Conservation (phyloP, 176 grass and related monocot species). For the Rhipidocladum racemiflorum region DNA sequence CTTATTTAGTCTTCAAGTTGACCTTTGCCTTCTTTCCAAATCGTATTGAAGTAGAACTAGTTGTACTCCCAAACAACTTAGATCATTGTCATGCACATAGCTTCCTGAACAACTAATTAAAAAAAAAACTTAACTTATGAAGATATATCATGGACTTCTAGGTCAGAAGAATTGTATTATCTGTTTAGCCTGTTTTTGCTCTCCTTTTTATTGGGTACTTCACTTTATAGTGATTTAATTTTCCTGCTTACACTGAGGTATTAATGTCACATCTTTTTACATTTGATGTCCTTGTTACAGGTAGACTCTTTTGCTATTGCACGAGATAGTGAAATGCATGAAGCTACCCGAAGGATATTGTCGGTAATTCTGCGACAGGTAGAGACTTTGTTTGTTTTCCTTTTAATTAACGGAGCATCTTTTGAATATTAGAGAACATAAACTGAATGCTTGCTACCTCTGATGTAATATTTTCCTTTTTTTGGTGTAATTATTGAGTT, state of each 20-base stretch:
- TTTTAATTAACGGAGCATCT: neutral
- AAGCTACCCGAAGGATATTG: slow-evolving; percentile 92
- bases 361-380: slow-evolving; percentile 97
- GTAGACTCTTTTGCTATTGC: slow-evolving; percentile 90
- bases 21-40: neutral
- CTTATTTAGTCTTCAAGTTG: neutral
- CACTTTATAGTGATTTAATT: neutral
- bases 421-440: neutral
- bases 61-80: neutral
- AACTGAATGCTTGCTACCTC: neutral
- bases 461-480: neutral
- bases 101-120: neutral
- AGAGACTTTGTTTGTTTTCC: slow-evolving; percentile 8
- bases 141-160: neutral
- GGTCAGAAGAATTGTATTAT: neutral
- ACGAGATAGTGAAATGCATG: slow-evolving; percentile 92
- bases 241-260: slow-evolving; percentile 25
- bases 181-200: neutral
- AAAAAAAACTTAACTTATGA: neutral
- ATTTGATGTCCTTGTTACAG: slow-evolving; percentile 38
- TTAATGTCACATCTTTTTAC: neutral
- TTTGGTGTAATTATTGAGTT: slow-evolving; percentile 15
- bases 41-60: neutral
- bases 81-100: neutral
- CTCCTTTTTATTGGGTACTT: slow-evolving; percentile 1